Evolutionary conservation across 2,329 filamentous ascomycete genomes (phyloP), one percentile per base, ranked within the genome.

Genomic region (Lizonia empirigonia): DNA sequence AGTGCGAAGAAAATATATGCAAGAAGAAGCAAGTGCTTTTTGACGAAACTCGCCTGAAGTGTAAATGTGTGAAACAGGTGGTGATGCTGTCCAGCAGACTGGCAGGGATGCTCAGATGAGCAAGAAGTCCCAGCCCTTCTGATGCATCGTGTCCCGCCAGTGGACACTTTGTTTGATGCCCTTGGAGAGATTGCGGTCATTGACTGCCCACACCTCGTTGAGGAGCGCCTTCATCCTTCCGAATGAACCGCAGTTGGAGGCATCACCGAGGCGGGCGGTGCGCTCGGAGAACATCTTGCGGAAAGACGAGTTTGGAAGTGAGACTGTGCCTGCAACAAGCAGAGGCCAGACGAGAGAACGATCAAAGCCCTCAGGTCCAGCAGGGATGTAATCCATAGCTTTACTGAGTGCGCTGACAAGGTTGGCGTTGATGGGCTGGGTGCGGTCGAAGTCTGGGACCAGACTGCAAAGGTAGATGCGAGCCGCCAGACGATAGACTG

Each of bases 391-490:
- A 48, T 89, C 84, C 57, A 97, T 86, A 27, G 88, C 84, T 50
- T 85, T 82, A 20, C 88, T 85, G 55, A 97, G 84, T 65, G 90
- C 89, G 53, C 88, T 83, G 33, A 97, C 85, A 19, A 97, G 82
- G 59, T 86, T 86, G 65, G 88, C 79, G 67, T 87, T 92, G 70
- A 87, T 90, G 7, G 80, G 78, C 64, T 94, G 87, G 50, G 80
- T 82, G 38, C 89, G 88, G 64, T 87, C 86, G 76, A 93, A 94
- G 49, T 91, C 91, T 0, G 93, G 93, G 0, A 97, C 90, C 27
- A 99, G 81, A 69, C 90, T 92, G 85, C 91, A 96, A n/a, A 97
- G 86, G 76, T 97, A 97, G 76, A 99, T 91, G 68, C 93, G 88
- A 3, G 93, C 92, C 2, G 93, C 93, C 45, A 96, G 80, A 65